These are phyloP conservation scores for Heliocybe sulcata DNA, from an alignment of 1,284 basidiomycete species.

Conservation along the genomic window DNA sequence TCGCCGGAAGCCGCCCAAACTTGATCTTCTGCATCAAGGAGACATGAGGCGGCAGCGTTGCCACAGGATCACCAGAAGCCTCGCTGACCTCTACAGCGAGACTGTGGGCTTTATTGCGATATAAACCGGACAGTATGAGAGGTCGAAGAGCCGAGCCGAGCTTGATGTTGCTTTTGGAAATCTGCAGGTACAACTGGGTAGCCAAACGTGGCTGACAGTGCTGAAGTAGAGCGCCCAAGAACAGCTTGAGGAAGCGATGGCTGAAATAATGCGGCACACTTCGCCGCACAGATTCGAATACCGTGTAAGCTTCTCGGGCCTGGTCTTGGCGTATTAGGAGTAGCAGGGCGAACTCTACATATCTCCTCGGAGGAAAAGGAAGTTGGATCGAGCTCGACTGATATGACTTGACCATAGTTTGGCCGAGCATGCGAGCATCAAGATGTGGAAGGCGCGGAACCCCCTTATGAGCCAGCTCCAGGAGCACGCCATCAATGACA, in stretches of 20 bases:
- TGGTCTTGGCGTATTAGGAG: background rate
- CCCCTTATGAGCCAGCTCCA: background rate
- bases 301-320: constrained; percentile 19
- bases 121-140: constrained; percentile 2
- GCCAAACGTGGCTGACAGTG: constrained; percentile 22
- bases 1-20: background rate
- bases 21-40: background rate
- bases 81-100: background rate
- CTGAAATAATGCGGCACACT: constrained; percentile 27
- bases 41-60: background rate
- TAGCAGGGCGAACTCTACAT: background rate
- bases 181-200: constrained; percentile 13
- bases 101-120: background rate
- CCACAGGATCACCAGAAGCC: background rate
- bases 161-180: constrained; percentile 5
- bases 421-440: background rate
- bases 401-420: background rate
- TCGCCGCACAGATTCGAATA: constrained; percentile 23
- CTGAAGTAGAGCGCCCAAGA: constrained; percentile 24
- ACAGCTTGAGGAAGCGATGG: constrained; percentile 21
- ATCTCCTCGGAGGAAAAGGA: background rate
- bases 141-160: constrained; percentile 3
- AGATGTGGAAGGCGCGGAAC: background rate
- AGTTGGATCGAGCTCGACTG: background rate
- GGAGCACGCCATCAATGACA: background rate